phyloP scores from a whole-genome alignment of 164 flowering plant genomes.

The Piper betle region DNA sequence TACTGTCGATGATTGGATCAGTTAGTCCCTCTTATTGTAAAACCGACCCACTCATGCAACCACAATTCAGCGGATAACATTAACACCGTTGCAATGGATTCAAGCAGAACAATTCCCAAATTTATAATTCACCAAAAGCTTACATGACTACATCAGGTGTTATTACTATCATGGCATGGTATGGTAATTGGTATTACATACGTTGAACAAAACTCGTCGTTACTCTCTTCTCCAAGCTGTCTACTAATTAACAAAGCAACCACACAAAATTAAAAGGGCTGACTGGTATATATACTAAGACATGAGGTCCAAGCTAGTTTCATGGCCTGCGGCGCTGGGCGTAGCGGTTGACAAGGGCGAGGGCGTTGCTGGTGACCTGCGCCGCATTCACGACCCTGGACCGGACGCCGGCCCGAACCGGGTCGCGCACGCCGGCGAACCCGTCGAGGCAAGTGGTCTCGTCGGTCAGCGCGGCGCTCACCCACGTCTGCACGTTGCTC shows the following conservation, averaged over 20 bases:
- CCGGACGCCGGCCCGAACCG: constrained; percentile 10
- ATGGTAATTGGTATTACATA: too few relatives aligned
- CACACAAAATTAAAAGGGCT: not conserved
- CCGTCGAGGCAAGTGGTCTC: constrained; percentile 28
- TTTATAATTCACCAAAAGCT: not conserved
- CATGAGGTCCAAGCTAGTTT: not conserved
- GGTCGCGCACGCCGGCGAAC: constrained; percentile 10
- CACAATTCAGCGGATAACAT: not conserved
- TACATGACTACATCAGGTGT: not conserved
- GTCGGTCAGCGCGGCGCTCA: constrained; percentile 33
- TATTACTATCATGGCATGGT: not conserved
- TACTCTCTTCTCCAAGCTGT: not conserved
- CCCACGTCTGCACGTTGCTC: constrained; percentile 36
- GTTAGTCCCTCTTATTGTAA: too few relatives aligned
- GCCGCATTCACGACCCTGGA: constrained; percentile 10
- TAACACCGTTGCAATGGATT: not conserved
- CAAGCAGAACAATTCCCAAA: not conserved
- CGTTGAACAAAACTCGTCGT: not conserved
- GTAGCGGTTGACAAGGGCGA: constrained; percentile 20
- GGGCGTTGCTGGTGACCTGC: constrained; percentile 28
- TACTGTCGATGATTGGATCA: too few relatives aligned
- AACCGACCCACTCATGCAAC: not conserved
- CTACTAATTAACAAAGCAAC: not conserved
- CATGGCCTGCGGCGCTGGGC: constrained; percentile 7
- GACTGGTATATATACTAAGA: not conserved